Base-by-base conservation (phyloP, 2,329 filamentous ascomycete genomes). In the Tolypocladium capitatum region DNA sequence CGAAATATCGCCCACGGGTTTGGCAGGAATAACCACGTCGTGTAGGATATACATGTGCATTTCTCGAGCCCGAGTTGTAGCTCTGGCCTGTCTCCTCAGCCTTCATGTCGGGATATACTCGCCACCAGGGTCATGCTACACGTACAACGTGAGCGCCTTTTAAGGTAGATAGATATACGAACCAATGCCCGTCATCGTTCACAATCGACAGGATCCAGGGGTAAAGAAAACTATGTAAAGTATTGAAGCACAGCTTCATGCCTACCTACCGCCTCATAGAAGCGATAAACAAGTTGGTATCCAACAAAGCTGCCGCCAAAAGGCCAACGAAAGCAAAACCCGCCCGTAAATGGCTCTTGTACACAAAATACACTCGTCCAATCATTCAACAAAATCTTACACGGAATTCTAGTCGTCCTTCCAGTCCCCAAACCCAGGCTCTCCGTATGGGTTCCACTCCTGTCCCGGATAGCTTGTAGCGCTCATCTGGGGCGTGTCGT, bases 391-490 rank as follows among this genome's bases (percentile, higher is more conserved):
- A 28, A 20, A 2, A 3, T 14, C 9, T 18, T 24, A 14, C 14
- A 43, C 10, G 9, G 5, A 16, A 27, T 27, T 43, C 31, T 43
- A 51, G 7, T 52, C 46, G 13, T 56, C 56, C 41, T 55, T 54
- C 53, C 55, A 58, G n/a, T 64, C 61, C 16, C 51, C 54, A 42
- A 55, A 58, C 16, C 63, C 60, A 5, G 56, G 52, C 49, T 62
- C 60, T 11, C 62, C 63, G 31, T 75, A 77, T 2, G 80, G 80
- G 55, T 76, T 76, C 81, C 82, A 86, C 60, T 85, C 81, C 64
- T 84, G 79, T 0, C 82, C 82, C 0, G 82, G 82, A 61, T 84
- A 86, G 58, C 75, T 80, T 13, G 80, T 81, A 7, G 80, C 81
- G 43, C 70, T 74, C 82, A 86, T 85, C 49, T 72, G 67, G 13